Evolutionary conservation across 768 basidiomycete genomes (phyloP), one percentile per base, ranked within the genome.

Genomic region (Rhodotorula sphaerocarpa): DNA sequence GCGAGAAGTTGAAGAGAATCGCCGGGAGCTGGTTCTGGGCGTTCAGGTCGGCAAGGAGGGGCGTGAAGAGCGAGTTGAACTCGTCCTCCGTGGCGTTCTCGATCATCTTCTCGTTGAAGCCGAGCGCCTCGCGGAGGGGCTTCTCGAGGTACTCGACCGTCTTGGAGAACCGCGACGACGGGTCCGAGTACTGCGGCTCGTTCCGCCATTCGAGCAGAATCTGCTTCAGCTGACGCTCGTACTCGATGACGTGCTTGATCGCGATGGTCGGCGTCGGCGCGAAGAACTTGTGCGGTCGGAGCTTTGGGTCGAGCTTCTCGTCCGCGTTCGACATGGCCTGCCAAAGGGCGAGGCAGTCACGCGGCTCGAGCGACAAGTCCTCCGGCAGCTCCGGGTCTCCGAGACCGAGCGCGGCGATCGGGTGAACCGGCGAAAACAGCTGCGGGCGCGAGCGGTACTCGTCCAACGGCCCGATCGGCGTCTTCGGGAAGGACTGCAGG

Each of bases 1-100:
- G 80, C 66, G 85, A 83, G 68, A 86, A 85, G 56, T 77, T 80
- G 76, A 87, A 87, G 27, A 86, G 73, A 18, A 87, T 80, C 0
- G 84, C 85, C 6, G 84, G 84, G 41, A 86, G 77, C 62, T 83
- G 77, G 6, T 78, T 80, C 51, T 74, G 74, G 3, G 71, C 75
- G 67, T 86, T 79, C 27, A 86, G 77, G 70, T 86, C 86, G 7
- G 80, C 78, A 5, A 84, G 73, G 1, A 86, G 74, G 61, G 76
- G 69, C 33, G 84, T 53, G 61, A 70, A 63, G 59, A 63, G 59
- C 43, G 54, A 61, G 59, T 58, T 75, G 54, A 86, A 73, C 59
- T 83, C 81, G 21, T 63, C 41, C 30, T 70, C 60, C 30, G 50
- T 50, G 15, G 56, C 57, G 43, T 66, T 61, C 57, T 67, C 63